Conservation (phyloP, 345 rosid species). For the Populus davidiana region DNA sequence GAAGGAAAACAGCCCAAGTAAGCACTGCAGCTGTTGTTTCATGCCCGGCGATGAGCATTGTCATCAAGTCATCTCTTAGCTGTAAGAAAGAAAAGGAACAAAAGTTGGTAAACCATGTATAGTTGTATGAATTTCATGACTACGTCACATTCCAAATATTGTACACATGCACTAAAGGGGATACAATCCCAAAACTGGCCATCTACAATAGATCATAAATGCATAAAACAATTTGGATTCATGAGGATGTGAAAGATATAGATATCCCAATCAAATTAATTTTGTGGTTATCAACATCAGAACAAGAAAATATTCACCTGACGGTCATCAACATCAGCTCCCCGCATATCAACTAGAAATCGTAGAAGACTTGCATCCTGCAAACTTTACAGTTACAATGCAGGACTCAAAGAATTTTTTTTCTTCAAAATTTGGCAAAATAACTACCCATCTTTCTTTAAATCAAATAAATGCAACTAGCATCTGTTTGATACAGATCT, state of each 20-base stretch:
- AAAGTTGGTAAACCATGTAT: neutral
- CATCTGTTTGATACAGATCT: neutral
- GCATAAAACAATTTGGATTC: too few species aligned
- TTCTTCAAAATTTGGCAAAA: too few species aligned
- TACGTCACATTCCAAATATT: too few species aligned
- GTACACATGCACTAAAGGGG: too few species aligned
- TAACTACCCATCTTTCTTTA: neutral
- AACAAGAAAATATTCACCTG: conserved; percentile 49
- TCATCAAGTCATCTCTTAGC: conserved; percentile 93
- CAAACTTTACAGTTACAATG: conserved; percentile 25
- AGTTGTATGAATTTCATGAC: neutral
- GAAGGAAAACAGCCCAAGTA: conserved; percentile 92
- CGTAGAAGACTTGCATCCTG: conserved; percentile 95
- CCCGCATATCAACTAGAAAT: conserved; percentile 91
- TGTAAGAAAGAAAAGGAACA: conserved; percentile 25
- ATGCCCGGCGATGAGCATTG: conserved; percentile 93
- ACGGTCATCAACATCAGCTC: conserved; percentile 77
- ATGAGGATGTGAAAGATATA: too few species aligned
- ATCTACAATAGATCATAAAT: too few species aligned
- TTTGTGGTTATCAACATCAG: neutral
- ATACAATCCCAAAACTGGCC: too few species aligned
- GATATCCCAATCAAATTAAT: neutral
- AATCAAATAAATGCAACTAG: neutral
- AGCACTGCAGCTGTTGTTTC: conserved; percentile 98
- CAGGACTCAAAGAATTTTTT: conserved; percentile 4